Evolutionary conservation across 1,284 basidiomycete species (phyloP).

Genomic region (Trametes hirsuta): DNA sequence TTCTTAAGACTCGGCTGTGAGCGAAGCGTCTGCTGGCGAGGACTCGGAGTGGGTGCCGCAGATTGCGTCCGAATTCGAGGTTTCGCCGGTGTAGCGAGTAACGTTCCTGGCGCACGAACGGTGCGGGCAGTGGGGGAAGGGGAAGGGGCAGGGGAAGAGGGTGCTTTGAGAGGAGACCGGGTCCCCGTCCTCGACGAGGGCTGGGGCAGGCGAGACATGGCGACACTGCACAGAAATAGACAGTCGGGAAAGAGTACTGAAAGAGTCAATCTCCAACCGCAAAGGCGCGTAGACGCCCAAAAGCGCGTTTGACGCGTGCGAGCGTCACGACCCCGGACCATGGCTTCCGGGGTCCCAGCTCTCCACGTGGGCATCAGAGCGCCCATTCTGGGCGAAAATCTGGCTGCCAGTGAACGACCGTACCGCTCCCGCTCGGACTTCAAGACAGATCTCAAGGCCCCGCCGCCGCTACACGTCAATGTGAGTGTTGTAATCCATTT

Average conservation of each 20-base stretch:
- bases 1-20: conserved; percentile 24
- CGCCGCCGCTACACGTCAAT: conserved; percentile 32
- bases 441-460: conserved; percentile 38
- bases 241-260: neutral
- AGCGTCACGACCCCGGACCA: conserved; percentile 14
- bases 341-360: conserved; percentile 10
- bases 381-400: conserved; percentile 24
- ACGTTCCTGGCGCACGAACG: too few relatives aligned
- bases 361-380: conserved; percentile 16
- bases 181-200: conserved; percentile 39
- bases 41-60: conserved; percentile 21
- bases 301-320: conserved; percentile 22
- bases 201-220: conserved; percentile 56
- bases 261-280: neutral
- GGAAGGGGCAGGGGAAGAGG: conserved; percentile 13
- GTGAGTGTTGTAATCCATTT: conserved; percentile 34
- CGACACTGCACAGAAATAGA: neutral
- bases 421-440: conserved; percentile 36
- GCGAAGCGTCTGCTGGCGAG: conserved; percentile 18
- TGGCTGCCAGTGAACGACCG: conserved; percentile 19
- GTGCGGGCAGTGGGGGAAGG: conserved; percentile 5
- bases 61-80: conserved; percentile 18
- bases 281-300: conserved; percentile 13
- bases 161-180: conserved; percentile 29
- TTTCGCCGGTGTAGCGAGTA: conserved; percentile 24